Evolutionary conservation across 2,329 filamentous ascomycete genomes (phyloP), one percentile per base, ranked within the genome.

Genomic region (Cladophialophora psammophila): DNA sequence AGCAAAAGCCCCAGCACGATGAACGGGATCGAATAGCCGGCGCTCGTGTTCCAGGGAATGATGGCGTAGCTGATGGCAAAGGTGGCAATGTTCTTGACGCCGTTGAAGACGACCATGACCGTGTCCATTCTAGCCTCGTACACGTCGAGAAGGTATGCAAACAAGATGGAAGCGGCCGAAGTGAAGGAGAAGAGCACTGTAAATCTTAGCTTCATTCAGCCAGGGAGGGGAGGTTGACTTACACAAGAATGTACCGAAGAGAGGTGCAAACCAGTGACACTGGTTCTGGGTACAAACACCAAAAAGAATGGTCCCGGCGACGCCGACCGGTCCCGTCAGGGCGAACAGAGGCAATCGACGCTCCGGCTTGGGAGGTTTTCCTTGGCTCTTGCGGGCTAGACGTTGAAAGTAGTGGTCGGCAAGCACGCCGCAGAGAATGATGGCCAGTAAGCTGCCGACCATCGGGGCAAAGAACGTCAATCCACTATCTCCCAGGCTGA

Each of bases 51-150:
- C 59, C 59, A 61, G 15, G 59, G 59, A 20, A 61, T 53, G 26
- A 61, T 42, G 15, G 59, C 59, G n/a, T 61, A 61, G 5, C 42
- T 31, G 59, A 61, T 61, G 31, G 42, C 59, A 15, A 61, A 61
- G 20, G 26, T 20, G 10, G 59, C 59, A 36, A 61, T 32, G 20
- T 61, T 61, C 45, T 61, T 61, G 31, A 61, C 35, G 18, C 59
- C 45, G 59, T 61, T 52, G 38, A 61, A 50, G 8, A 61, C 36
- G 3, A 61, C 59, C 1, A 61, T 26, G n/a, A 61, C 59, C 20
- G 59, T 42, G 12, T 61, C 59, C 5, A 42, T 61, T 15, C 59
- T 42, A 13, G 45, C 59, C 31, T 61, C 59, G n/a, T 61, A 61
- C n/a, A 61, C 45, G 26, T 61, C 59, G 18, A 61, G 42, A 35